A percentile compares a stretch with the other conserved stretches of the same genome.
Conservation (phyloP, 2,329 filamentous ascomycete species). For the Penicillium brevicompactum region DNA sequence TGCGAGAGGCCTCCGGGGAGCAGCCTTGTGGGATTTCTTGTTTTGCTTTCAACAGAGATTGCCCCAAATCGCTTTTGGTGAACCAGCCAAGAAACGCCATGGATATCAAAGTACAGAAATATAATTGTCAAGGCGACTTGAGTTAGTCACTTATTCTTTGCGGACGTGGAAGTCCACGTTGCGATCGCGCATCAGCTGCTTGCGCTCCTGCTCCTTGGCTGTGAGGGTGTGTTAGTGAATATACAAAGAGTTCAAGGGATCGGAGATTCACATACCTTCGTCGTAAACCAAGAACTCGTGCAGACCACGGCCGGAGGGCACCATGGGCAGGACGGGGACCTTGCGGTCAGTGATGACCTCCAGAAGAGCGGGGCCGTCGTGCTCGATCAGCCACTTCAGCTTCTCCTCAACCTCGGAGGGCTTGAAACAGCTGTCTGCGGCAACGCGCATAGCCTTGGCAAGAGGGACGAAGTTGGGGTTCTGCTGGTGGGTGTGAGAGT, state of each 20-base stretch:
- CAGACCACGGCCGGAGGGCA: slow-evolving; percentile 80
- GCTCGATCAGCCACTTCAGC: slow-evolving; percentile 85
- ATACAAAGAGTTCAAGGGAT: slow-evolving; percentile 1
- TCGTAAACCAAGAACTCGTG: slow-evolving; percentile 95
- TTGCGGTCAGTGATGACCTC: slow-evolving; percentile 86
- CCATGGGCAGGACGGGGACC: slow-evolving; percentile 92
- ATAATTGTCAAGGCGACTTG: slow-evolving; percentile 25
- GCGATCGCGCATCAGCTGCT: slow-evolving; percentile 67
- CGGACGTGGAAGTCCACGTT: slow-evolving; percentile 38
- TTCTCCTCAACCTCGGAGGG: slow-evolving; percentile 75
- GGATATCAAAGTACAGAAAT: slow-evolving; percentile 44
- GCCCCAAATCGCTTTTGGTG: slow-evolving; percentile 36
- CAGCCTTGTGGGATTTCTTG: slow-evolving; percentile 11
- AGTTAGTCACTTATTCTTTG: slow-evolving; percentile 21
- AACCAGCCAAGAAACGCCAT: slow-evolving; percentile 43
- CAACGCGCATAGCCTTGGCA: slow-evolving; percentile 85
- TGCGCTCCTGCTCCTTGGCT: slow-evolving; percentile 70
- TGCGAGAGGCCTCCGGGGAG: slow-evolving; percentile 7
- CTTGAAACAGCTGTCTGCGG: slow-evolving; percentile 70
- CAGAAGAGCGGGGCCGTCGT: slow-evolving; percentile 86
- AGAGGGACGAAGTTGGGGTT: slow-evolving; percentile 98
- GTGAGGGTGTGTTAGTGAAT: slow-evolving; percentile 18
- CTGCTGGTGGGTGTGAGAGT: slow-evolving; percentile 85
- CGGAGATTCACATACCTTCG: slow-evolving; percentile 57
- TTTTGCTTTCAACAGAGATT: slow-evolving; percentile 18